Percentiles rank a stretch among this genome's conserved stretches.
These are phyloP conservation scores for Amanita thiersii DNA, from an alignment of 768 basidiomycete species.

Conservation along the genomic window DNA sequence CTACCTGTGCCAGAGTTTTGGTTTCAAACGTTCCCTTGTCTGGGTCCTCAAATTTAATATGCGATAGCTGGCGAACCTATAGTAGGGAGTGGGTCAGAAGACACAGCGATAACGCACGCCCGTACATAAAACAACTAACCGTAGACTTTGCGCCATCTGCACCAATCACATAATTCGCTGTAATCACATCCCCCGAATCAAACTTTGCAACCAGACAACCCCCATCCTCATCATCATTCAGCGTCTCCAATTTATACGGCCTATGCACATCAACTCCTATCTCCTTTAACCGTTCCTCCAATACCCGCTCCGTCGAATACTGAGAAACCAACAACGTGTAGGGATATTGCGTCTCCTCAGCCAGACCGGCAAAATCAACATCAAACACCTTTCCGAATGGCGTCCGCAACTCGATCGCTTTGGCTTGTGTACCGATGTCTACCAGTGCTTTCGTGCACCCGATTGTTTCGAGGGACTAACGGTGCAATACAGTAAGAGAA, in stretches of 20 bases:
- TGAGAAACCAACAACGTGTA: not conserved
- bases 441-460: not conserved
- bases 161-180: not conserved
- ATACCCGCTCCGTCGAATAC: not conserved
- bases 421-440: not conserved
- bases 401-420: not conserved
- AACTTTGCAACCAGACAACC: not conserved
- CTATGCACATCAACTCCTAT: not conserved
- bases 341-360: not conserved
- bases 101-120: not conserved
- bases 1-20: not conserved
- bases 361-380: not conserved
- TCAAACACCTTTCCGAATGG: not conserved
- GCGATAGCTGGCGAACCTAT: not conserved
- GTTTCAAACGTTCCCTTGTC: not conserved
- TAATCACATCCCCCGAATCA: not conserved
- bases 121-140: not conserved
- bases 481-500: no score
- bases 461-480: not conserved
- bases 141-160: not conserved
- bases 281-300: not conserved
- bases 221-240: not conserved
- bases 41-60: not conserved
- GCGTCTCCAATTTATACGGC: not conserved
- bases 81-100: not conserved